Evolutionary conservation across 768 basidiomycete genomes (phyloP).

Genomic region (Boletus pseudopeckii): DNA sequence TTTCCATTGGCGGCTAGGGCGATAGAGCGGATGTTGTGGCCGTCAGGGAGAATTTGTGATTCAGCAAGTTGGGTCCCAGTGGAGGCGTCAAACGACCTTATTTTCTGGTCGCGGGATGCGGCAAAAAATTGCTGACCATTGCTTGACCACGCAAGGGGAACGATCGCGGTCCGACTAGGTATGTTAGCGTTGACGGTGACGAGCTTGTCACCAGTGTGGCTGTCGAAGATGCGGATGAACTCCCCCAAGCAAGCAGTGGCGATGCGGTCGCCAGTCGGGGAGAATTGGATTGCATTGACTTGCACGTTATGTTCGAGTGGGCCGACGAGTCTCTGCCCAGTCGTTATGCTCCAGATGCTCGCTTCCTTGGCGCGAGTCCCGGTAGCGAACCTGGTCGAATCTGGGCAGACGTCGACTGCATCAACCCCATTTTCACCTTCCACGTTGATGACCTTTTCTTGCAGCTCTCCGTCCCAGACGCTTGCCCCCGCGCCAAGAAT

Average conservation of each 20-base stretch:
- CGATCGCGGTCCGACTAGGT: too few relatives aligned
- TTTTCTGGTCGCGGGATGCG: too few relatives aligned
- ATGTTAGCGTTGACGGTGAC: too few relatives aligned
- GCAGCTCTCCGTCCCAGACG: not conserved
- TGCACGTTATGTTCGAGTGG: not conserved
- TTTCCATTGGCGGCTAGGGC: not conserved
- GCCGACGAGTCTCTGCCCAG: not conserved
- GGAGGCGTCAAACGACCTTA: too few relatives aligned
- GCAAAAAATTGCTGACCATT: too few relatives aligned
- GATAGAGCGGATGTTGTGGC: not conserved
- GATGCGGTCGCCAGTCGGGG: not conserved
- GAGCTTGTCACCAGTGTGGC: fast-evolving
- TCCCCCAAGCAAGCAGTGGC: not conserved
- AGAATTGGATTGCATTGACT: not conserved
- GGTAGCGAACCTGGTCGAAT: not conserved
- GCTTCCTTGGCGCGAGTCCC: not conserved
- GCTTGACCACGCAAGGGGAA: too few relatives aligned
- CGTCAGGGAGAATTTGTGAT: too few relatives aligned
- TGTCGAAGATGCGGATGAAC: not conserved
- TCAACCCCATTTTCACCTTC: not conserved
- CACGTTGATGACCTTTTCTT: not conserved
- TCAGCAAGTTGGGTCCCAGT: too few relatives aligned
- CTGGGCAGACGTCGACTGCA: not conserved
- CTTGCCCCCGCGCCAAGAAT: not conserved
- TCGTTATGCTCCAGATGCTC: not conserved